A percentile compares a stretch with the other conserved stretches of the same genome.
Evolutionary conservation across 2,329 filamentous ascomycete species (phyloP).

Genomic region (Monosporascus sp.): DNA sequence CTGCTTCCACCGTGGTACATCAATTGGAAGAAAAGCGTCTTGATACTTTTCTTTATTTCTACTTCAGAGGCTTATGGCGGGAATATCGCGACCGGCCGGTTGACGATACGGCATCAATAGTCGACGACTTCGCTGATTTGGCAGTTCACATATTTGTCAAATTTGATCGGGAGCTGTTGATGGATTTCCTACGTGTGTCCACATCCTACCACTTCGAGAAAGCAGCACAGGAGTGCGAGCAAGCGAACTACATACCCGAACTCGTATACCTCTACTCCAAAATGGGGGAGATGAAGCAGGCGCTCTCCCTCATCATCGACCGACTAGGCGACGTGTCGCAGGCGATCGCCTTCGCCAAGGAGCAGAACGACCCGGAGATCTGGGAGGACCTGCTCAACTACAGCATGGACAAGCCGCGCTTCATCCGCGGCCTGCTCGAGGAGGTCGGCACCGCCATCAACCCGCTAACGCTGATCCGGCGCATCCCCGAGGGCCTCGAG

Average conservation of each 20-base stretch:
- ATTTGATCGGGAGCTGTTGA: constrained; percentile 73
- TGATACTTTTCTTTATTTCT: constrained; percentile 82
- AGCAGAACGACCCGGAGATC: constrained; percentile 83
- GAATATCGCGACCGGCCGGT: constrained; percentile 55
- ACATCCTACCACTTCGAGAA: constrained; percentile 85
- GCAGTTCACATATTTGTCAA: constrained; percentile 81
- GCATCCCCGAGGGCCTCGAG: constrained; percentile 89
- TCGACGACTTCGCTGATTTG: constrained; percentile 83
- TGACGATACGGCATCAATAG: constrained; percentile 59
- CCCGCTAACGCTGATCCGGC: constrained; percentile 80
- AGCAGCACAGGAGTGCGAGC: constrained; percentile 73
- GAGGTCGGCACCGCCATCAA: constrained; percentile 93
- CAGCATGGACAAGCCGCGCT: constrained; percentile 94
- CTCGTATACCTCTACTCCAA: constrained; percentile 95
- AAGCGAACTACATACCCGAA: constrained; percentile 76
- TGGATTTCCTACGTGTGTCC: constrained; percentile 80
- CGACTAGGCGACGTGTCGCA: constrained; percentile 86
- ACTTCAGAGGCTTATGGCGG: constrained; percentile 79
- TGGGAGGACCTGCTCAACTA: constrained; percentile 95
- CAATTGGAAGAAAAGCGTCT: constrained; percentile 67
- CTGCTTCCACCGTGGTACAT: constrained; percentile 67
- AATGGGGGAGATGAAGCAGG: constrained; percentile 87
- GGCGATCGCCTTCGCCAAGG: constrained; percentile 90
- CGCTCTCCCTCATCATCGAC: constrained; percentile 88
- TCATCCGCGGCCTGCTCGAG: constrained; percentile 86